These are phyloP conservation scores for Alternaria sp. DNA, from an alignment of 2,329 filamentous ascomycete genomes.

Conservation along the genomic window DNA sequence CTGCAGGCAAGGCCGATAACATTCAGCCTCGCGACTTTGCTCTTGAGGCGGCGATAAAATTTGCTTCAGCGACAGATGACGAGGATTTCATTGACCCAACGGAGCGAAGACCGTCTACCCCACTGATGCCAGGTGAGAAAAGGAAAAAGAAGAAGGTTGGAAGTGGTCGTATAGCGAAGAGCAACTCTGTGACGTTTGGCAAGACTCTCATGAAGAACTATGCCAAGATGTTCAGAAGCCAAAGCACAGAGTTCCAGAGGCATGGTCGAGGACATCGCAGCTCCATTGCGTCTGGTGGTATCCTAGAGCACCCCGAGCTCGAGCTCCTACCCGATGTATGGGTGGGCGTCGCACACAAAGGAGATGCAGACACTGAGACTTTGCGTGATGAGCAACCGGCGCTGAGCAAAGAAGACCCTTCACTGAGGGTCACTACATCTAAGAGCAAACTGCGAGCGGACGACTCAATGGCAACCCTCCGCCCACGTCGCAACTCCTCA, in stretches of 20 bases:
- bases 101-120: conserved; percentile 30
- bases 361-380: not conserved
- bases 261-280: conserved; percentile 57
- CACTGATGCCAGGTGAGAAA: conserved; percentile 36
- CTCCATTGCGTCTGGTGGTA: conserved; percentile 54
- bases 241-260: conserved; percentile 50
- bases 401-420: not conserved
- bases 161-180: conserved; percentile 72
- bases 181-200: conserved; percentile 54
- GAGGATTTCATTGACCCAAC: conserved; percentile 42
- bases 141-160: conserved; percentile 65
- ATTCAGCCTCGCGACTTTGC: conserved; percentile 57
- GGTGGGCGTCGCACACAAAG: conserved; percentile 24
- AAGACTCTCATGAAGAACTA: conserved; percentile 56
- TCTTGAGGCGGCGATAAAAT: conserved; percentile 43
- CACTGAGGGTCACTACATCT: conserved; percentile 16
- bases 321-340: conserved; percentile 56
- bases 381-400: not conserved
- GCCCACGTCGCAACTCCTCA: conserved; percentile 35
- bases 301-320: conserved; percentile 58
- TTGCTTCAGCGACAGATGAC: conserved; percentile 32
- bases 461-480: conserved; percentile 39
- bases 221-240: conserved; percentile 53
- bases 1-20: conserved; percentile 51
- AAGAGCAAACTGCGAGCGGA: conserved; percentile 26